Evolutionary conservation across 1,284 basidiomycete genomes (phyloP).

Genomic region (Nidula niveotomentosa): DNA sequence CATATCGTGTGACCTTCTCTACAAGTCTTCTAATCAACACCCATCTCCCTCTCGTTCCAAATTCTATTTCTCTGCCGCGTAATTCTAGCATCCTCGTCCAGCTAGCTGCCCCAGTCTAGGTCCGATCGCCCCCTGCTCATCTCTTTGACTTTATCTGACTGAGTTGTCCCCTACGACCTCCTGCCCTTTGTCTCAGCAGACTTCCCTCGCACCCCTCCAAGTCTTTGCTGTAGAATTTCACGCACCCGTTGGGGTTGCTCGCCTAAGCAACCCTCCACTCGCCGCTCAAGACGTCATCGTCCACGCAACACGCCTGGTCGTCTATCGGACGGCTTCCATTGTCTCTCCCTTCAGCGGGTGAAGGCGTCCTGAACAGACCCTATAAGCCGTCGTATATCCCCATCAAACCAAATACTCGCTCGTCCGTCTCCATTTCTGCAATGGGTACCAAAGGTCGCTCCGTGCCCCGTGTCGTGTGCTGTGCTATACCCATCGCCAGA

Average conservation of each 20-base stretch:
- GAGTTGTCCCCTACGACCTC: not conserved
- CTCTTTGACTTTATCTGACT: not conserved
- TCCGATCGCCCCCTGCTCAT: conserved; percentile 9
- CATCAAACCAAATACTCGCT: conserved; percentile 11
- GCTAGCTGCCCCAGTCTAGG: conserved; percentile 8
- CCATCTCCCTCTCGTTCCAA: not conserved
- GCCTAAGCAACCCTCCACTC: not conserved
- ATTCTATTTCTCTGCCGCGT: not conserved
- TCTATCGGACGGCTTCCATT: conserved; percentile 19
- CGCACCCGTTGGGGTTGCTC: not conserved
- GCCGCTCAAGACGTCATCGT: conserved; percentile 12
- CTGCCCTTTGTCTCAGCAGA: not conserved
- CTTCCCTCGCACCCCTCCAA: not conserved
- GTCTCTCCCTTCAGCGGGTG: conserved; percentile 20
- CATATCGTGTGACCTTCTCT: conserved; percentile 8
- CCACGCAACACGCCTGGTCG: conserved; percentile 13
- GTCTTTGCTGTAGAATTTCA: not conserved
- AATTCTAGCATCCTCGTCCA: no score
- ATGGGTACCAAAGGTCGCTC: conserved; percentile 80
- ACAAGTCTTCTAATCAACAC: conserved; percentile 4
- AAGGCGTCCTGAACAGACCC: conserved; percentile 23
- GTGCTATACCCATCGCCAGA: conserved; percentile 78
- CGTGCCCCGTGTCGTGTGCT: conserved; percentile 80
- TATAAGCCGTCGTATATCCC: conserved; percentile 11
- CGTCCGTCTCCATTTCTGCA: conserved; percentile 9